Percentiles rank a stretch among this genome's conserved stretches.
Conservation (phyloP, 2,329 filamentous ascomycete genomes). For the Trichoderma arundinaceum region DNA sequence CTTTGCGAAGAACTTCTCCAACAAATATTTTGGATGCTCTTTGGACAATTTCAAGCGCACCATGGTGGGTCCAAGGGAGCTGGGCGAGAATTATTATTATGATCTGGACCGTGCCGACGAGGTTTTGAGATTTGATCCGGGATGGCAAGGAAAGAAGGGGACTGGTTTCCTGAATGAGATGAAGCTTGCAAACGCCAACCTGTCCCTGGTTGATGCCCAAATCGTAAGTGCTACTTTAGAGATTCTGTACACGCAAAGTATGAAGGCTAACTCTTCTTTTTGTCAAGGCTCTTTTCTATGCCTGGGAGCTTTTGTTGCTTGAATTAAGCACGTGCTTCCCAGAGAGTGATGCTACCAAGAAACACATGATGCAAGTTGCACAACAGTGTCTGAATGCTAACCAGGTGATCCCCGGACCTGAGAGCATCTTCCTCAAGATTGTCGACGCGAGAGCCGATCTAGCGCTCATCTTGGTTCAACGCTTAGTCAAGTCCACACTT, state of each 20-base stretch:
- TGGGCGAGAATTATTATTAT: conserved; percentile 85
- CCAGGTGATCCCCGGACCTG: conserved; percentile 71
- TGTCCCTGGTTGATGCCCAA: conserved; percentile 92
- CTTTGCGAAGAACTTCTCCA: conserved; percentile 81
- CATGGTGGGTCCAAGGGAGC: conserved; percentile 64
- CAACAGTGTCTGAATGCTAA: conserved; percentile 81
- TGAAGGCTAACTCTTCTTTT: conserved; percentile 4
- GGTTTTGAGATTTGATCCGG: conserved; percentile 76
- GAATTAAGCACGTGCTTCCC: conserved; percentile 76
- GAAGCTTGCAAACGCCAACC: conserved; percentile 83
- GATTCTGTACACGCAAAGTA: background rate
- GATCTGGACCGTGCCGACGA: conserved; percentile 75
- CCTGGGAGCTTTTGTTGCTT: conserved; percentile 86
- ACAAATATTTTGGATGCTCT: conserved; percentile 74
- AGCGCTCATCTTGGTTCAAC: conserved; percentile 80
- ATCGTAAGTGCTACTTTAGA: conserved; percentile 60
- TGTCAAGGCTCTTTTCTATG: conserved; percentile 74
- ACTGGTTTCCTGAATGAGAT: conserved; percentile 84
- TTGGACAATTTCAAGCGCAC: conserved; percentile 84
- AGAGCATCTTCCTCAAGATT: conserved; percentile 81
- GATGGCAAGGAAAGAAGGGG: conserved; percentile 72
- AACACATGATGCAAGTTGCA: conserved; percentile 74
- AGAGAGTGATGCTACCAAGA: conserved; percentile 61
- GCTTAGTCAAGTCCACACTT: conserved; percentile 66
- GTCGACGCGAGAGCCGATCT: conserved; percentile 79